Base-by-base conservation (phyloP, 306 rosid species). In the Ammopiptanthus mongolicus region DNA sequence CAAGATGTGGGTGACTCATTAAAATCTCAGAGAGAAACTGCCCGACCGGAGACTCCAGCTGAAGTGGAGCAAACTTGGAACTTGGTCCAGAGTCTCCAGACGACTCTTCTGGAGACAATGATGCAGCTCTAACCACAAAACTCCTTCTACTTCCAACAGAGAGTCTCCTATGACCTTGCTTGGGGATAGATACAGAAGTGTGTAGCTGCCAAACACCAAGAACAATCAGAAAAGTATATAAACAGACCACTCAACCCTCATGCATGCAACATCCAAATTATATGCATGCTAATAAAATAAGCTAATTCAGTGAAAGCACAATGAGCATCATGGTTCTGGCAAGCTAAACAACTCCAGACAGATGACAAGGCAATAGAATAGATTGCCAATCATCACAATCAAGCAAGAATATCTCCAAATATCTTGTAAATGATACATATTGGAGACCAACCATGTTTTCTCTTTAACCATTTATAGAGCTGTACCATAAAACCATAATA, bases 31-130 rank as follows among this genome's bases (percentile, higher is more conserved):
- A 86, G 65, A 96, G 84, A 80, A 96, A 89, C 89, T 89, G 98
- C 13, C 99, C 99, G 1, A 96, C 77, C 12, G 99, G 99, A 79
- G 99, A 96, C 81, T 92, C 99, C 81, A 96, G 80, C 88, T 79
- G 87, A 60, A 96, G 86, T 0, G 99, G 99, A 57, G 97, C 99
- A 78, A 92, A 81, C 8, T 81, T 89, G 28, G 91, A 79, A 65
- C 42, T 63, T 34, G 93, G 80, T 22, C 67, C 91, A n/a, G n/a
- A n/a, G n/a, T n/a, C n/a, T n/a, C n/a, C n/a, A 44, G 81, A 71
- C n/a, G 96, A 85, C 53, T 85, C 91, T 0, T 85, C 91, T 0
- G 88, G 63, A 33, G 84, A 57, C 1, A 76, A 78, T 25, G 91
- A 78, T 52, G 65, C 53, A 53, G 90, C 91, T 79, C 82, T 87